A percentile compares a stretch with the other conserved stretches of the same genome.
Evolutionary conservation across 1,284 basidiomycete genomes (phyloP).

Genomic region (Melampsora larici-populina): DNA sequence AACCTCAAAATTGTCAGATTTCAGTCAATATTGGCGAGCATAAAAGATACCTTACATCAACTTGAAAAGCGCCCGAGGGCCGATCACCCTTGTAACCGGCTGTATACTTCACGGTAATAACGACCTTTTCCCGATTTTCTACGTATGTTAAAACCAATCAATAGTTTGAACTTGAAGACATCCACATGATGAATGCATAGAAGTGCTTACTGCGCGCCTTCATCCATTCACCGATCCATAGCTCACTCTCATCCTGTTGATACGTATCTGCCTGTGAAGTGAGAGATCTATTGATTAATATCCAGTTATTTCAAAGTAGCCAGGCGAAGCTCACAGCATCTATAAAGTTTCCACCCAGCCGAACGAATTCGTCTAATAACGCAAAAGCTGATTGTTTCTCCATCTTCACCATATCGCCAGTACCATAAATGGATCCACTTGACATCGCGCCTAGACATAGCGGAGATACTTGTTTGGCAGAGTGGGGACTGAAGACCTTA

Average conservation of each 20-base stretch:
- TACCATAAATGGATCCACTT: slow-evolving; percentile 58
- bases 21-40: too few relatives aligned
- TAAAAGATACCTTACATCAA: background rate
- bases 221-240: background rate
- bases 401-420: slow-evolving; percentile 36
- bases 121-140: background rate
- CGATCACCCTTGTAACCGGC: background rate
- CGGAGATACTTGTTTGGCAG: slow-evolving; percentile 55
- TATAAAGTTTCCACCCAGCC: slow-evolving; percentile 49
- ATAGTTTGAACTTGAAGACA: too few relatives aligned
- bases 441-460: slow-evolving; percentile 60
- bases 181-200: too few relatives aligned
- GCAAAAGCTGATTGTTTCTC: slow-evolving; percentile 46
- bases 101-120: background rate
- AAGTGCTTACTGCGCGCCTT: background rate
- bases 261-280: background rate
- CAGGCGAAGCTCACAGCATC: slow-evolving; percentile 17
- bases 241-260: background rate
- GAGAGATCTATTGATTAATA: too few relatives aligned
- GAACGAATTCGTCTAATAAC: slow-evolving; percentile 47
- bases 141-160: background rate
- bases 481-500: too few relatives aligned
- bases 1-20: background rate
- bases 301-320: too few relatives aligned
- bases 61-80: background rate